Conservation (phyloP, 2,329 filamentous ascomycete species). For the Albophoma yamanashiensis region DNA sequence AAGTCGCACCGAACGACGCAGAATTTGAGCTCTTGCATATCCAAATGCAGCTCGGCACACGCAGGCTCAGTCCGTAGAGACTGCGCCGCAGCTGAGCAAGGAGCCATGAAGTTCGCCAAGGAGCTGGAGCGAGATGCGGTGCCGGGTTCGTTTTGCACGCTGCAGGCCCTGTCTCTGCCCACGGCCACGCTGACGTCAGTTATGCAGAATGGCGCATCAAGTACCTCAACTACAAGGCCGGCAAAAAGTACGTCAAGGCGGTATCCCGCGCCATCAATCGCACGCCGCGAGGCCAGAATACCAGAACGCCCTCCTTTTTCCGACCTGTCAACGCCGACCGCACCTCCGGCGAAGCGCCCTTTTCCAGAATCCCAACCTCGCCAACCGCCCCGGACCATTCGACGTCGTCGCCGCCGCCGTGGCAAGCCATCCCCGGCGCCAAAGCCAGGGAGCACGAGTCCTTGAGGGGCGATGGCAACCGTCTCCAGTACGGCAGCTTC, state of each 20-base stretch:
- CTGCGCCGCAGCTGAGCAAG: constrained; percentile 4
- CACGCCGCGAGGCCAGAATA: constrained; percentile 32
- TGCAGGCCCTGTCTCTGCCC: neutral
- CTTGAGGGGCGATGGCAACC: constrained; percentile 20
- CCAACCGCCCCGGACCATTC: neutral
- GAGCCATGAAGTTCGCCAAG: constrained; percentile 56
- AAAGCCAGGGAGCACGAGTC: constrained; percentile 1
- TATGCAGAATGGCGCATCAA: constrained; percentile 75
- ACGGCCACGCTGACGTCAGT: constrained; percentile 1
- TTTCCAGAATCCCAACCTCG: neutral
- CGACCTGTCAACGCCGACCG: constrained; percentile 9
- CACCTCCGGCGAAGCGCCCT: neutral
- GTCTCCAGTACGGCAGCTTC: constrained; percentile 43
- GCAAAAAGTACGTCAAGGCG: constrained; percentile 88
- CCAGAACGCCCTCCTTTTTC: constrained; percentile 20
- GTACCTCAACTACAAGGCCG: constrained; percentile 90
- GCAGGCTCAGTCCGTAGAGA: neutral
- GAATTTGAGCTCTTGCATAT: neutral
- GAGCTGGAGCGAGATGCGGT: constrained; percentile 82
- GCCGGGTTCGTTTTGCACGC: constrained; percentile 44
- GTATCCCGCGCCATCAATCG: constrained; percentile 62
- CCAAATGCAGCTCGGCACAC: neutral
- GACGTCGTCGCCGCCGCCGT: neutral
- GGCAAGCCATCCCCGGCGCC: neutral
- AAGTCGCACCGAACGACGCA: neutral